Base-by-base conservation (phyloP, 1,139 yeast genomes). In the Diutina sp. region DNA sequence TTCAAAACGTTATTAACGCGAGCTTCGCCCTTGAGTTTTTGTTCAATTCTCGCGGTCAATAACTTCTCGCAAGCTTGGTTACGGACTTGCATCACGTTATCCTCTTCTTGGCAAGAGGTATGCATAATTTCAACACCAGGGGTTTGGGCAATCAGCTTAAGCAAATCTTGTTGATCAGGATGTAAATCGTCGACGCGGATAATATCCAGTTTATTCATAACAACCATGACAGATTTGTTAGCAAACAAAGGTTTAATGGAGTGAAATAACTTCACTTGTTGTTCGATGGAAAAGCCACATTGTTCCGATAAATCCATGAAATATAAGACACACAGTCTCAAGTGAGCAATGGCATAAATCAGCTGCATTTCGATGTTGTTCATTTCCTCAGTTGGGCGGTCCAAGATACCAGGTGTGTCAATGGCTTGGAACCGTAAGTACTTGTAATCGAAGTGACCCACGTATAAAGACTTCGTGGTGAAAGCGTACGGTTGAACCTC, bases 331-430 rank as follows among this genome's bases (percentile, higher is more conserved):
- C 97, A 90, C 29, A 98, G 90, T 69, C 99, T 83, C 71, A 93
- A 83, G 73, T 93, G 99, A 47, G 99, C 99, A 79, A 93, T 90
- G 60, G 99, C 99, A 68, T 95, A 93, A 67, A 93, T 91, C 58
- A 96, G 87, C 77, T 93, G 99, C 99, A 93, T 93, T 78, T 93
- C 99, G 71, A 93, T 95, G 74, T 95, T 93, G 77, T 91, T 95
- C 99, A 93, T 95, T 71, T 93, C 98, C 72, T 93, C 99, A 55
- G 98, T 90, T 60, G 99, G 99, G 72, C 98, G 86, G 73, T 93
- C 99, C 69, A 93, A 78, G 67, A 93, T 91, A 78, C 99, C 99
- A 35, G 99, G 99, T 44, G 99, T 93, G 72, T 93, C 99, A 68
- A 93, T 93, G 58, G 98, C 99, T 76, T 93, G 99, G 78, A 93